Conservation (phyloP, 768 basidiomycete genomes). For the Leccinum imitatum region DNA sequence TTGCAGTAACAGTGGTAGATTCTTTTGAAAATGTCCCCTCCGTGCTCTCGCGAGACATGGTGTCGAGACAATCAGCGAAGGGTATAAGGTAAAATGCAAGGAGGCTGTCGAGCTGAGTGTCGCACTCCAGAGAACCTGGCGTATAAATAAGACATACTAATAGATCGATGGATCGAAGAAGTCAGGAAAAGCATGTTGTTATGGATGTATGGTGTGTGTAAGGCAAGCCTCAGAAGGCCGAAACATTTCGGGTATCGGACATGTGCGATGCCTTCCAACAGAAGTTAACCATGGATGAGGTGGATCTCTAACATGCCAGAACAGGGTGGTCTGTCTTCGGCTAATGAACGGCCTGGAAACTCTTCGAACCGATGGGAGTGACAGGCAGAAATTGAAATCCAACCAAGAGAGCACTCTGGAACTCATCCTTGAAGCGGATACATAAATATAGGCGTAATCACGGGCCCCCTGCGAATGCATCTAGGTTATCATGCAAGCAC, state of each 20-base stretch:
- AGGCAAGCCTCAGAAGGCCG: background rate
- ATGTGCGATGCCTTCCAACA: background rate
- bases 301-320: background rate
- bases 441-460: background rate
- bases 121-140: background rate
- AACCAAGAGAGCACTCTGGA: background rate
- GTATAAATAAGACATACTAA: conserved; percentile 16
- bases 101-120: background rate
- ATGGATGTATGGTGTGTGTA: background rate
- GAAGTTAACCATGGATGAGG: background rate
- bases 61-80: background rate
- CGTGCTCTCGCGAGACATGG: conserved; percentile 13
- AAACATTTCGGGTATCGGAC: background rate
- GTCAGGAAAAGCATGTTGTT: conserved; percentile 2
- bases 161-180: conserved; percentile 5
- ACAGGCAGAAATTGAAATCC: background rate
- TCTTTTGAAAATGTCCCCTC: conserved; percentile 3
- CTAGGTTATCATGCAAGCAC: background rate
- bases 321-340: background rate
- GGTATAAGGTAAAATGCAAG: background rate
- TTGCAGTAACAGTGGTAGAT: background rate
- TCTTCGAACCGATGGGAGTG: background rate
- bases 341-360: background rate
- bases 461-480: background rate
- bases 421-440: background rate